Base-by-base conservation (phyloP, 768 basidiomycete genomes). In the Leccinum broughii region DNA sequence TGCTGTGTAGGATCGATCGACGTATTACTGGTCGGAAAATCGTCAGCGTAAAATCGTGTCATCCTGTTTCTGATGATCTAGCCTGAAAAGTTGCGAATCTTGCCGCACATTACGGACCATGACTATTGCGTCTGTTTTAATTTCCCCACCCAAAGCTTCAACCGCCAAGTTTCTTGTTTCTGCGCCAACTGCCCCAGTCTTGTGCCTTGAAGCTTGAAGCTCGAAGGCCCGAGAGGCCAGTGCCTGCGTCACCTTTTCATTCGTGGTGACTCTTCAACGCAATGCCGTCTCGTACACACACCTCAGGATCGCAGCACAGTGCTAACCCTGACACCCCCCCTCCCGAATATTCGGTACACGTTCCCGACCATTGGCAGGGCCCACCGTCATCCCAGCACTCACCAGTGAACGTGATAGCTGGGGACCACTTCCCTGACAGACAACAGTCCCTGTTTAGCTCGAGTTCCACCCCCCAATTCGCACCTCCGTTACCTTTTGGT, bases 281-380 rank as follows among this genome's bases (percentile, higher is more conserved):
- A 50, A 66, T 68, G 63, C 55, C 61, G 44, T 66, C 59, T 20
- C 56, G 58, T n/a, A 54, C 35, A 58, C 66, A 55, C 17, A 41
- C 59, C 48, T 39, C 61, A 15, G 69, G 56, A 28, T 56, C 62
- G 34, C 72, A 65, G 37, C 66, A 55, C 30, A 62, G 59, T 24
- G 54, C 54, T 39, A 75, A 69, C 60, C 66, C 70, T 3, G 74
- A 74, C 37, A 62, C 68, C 3, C 74, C 65, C 20, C 72, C 72
- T 57, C 73, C 72, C 15, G 72, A 67, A 48, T 68, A 73, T 24
- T 69, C 70, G 34, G 53, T 67, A 26, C 61, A 66, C 34, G 59
- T 64, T 20, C 63, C 62, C 39, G 55, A 56, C 39, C 56, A 60
- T 20, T 46, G 44, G n/a, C 65, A 59, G 7, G 62, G 55, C 22